phyloP scores from a whole-genome alignment of 495 filamentous ascomycete genomes.

The Hyaloscypha variabilis region DNA sequence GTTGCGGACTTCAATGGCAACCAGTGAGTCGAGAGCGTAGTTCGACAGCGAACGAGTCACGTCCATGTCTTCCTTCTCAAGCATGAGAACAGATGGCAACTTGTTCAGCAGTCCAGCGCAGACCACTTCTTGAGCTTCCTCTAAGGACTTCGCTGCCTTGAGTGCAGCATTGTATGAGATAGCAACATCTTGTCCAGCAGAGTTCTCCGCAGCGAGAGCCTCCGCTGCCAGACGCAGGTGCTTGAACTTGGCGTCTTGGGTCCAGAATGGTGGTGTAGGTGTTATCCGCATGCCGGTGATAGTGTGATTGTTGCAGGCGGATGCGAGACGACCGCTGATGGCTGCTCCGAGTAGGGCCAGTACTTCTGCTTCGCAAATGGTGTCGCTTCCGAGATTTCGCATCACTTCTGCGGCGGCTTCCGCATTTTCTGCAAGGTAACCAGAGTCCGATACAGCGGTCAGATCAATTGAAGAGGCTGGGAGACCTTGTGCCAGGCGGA shows the following conservation, averaged over 20 bases:
- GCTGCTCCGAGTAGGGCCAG: conserved; percentile 49
- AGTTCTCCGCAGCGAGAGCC: conserved; percentile 35
- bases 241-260: conserved; percentile 53
- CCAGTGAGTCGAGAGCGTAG: conserved; percentile 57
- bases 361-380: conserved; percentile 54
- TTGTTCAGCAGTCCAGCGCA: conserved; percentile 49
- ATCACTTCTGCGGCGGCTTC: conserved; percentile 50
- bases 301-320: conserved; percentile 47
- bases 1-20: conserved; percentile 61
- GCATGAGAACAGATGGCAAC: conserved; percentile 51
- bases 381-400: conserved; percentile 50
- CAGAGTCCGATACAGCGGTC: conserved; percentile 44
- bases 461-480: conserved; percentile 58
- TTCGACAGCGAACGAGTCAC: conserved; percentile 48
- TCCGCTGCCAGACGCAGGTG: conserved; percentile 48
- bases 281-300: conserved; percentile 57
- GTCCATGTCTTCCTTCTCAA: conserved; percentile 55
- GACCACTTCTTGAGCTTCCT: conserved; percentile 49
- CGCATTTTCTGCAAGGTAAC: conserved; percentile 33
- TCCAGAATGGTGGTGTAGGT: conserved; percentile 49
- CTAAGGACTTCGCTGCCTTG: conserved; percentile 41
- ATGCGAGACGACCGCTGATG: conserved; percentile 39
- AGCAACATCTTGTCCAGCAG: conserved; percentile 29
- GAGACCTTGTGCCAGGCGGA: conserved; percentile 46
- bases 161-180: conserved; percentile 45